Evolutionary conservation across 2,329 filamentous ascomycete genomes (phyloP), one percentile per base, ranked within the genome.

Genomic region (Monosporascus cannonballus): DNA sequence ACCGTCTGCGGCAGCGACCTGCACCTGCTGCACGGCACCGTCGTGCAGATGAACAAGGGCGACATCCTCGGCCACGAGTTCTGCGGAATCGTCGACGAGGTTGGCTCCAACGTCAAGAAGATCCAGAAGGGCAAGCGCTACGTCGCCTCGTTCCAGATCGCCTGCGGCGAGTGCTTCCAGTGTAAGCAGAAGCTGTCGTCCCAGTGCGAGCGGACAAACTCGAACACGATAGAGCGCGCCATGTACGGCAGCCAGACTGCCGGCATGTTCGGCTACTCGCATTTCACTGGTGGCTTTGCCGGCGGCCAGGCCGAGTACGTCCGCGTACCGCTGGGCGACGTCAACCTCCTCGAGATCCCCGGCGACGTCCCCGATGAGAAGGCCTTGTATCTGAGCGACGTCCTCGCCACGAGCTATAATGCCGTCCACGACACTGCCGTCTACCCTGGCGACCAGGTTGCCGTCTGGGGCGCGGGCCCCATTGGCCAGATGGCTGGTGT

Each of bases 251-350:
- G 84, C 2, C 78, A 84, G 49, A 92, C 89, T 4, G 79, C 88
- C 1, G 90, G 84, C 18, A 84, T 89, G 58, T 87, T 89, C 62
- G 85, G 86, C 1, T 89, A 88, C 64, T 84, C 82, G 3, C 86
- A 90, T 64, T 89, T 96, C 65, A 91, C 88, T 0, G 90, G 90
- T 6, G 91, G 91, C 0, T 96, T 93, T 65, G 89, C 90, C 1
- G 90, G 91, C 48, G 90, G 90, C 0, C 91, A 96, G 69, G 87
- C 90, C 4, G 91, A 96, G 71, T 96, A 90, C 63, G 86, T 92
- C 0, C 81, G 90, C 7, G 89, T 95, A 7, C 90, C 91, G 0
- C 81, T 85, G 30, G 90, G 84, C 27, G 87, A 94, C 61, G 84
- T 90, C 54, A 96, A 96, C 64, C 75, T 96, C 22, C 76, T 96